Conservation (phyloP, 495 filamentous ascomycete species). For the Amphirosellinia nigrospora region DNA sequence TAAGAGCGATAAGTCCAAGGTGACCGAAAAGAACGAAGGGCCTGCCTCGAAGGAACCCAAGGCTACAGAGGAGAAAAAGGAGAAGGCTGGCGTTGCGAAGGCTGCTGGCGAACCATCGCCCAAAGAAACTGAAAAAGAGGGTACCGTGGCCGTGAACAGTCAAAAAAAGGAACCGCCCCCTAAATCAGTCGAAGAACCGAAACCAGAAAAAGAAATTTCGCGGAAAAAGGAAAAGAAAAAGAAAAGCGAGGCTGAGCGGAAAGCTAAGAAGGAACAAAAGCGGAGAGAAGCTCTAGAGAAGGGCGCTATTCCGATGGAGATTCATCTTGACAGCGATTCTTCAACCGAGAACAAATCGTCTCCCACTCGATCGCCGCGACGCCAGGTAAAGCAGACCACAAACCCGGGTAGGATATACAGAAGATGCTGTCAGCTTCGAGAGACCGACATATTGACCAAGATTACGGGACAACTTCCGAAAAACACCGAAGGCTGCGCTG, state of each 20-base stretch:
- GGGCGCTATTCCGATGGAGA: constrained; percentile 78
- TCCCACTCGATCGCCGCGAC: constrained; percentile 49
- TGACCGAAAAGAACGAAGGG: constrained; percentile 72
- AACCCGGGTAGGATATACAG: constrained; percentile 93
- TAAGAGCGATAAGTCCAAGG: constrained; percentile 67
- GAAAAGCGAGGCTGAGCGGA: constrained; percentile 84
- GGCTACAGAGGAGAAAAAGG: constrained; percentile 61
- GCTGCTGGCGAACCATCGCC: constrained; percentile 49
- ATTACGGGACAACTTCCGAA: constrained; percentile 86
- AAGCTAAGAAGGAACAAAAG: constrained; percentile 84
- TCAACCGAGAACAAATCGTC: constrained; percentile 42
- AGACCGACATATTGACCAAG: constrained; percentile 86
- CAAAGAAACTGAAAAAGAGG: constrained; percentile 42
- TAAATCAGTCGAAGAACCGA: constrained; percentile 33
- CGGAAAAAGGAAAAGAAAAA: constrained; percentile 92
- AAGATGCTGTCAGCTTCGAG: constrained; percentile 90
- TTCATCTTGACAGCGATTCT: constrained; percentile 65
- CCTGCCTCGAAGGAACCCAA: constrained; percentile 70
- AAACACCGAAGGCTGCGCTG: constrained; percentile 62
- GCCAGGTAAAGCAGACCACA: constrained; percentile 77
- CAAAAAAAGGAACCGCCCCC: constrained; percentile 41
- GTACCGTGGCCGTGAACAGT: constrained; percentile 30
- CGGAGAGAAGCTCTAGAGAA: constrained; percentile 80
- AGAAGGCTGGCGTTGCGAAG: constrained; percentile 45
- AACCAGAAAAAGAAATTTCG: constrained; percentile 56